Evolutionary conservation across 2,329 filamentous ascomycete genomes (phyloP).

Genomic region (Zarea fungicola): DNA sequence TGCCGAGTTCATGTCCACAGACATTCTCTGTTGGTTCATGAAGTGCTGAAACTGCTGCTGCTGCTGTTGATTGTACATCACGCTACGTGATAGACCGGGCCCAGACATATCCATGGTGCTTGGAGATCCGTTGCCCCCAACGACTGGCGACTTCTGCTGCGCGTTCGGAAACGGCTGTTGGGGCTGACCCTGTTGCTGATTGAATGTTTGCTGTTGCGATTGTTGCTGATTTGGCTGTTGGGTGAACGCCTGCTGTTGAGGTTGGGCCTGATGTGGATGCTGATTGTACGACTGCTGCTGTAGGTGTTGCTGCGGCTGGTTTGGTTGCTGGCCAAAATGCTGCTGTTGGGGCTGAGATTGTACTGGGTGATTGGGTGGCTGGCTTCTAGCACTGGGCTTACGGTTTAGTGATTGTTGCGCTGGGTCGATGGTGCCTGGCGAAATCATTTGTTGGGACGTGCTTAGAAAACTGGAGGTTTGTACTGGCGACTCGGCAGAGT

Average conservation of each 20-base stretch:
- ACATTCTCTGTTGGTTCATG: conserved; percentile 11
- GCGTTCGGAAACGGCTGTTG: no score
- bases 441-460: conserved; percentile 9
- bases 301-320: not conserved
- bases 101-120: conserved; percentile 8
- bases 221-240: not conserved
- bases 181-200: conserved; percentile 5
- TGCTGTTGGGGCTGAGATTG: conserved; percentile 4
- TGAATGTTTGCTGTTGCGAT: conserved; percentile 1
- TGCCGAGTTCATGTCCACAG: conserved; percentile 7
- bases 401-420: not conserved
- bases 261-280: not conserved
- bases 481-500: conserved; percentile 8
- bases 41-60: conserved; percentile 13
- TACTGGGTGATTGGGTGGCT: not conserved
- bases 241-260: not conserved
- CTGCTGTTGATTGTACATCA: conserved; percentile 10
- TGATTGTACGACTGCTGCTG: not conserved
- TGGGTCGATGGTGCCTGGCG: conserved; percentile 1
- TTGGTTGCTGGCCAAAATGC: not conserved
- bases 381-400: not conserved
- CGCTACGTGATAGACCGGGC: not conserved
- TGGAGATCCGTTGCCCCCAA: conserved; percentile 6
- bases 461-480: conserved; percentile 8
- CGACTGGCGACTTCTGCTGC: conserved; percentile 8